Conservation (phyloP, 257 asterid genomes). For the Solanum rostratum region DNA sequence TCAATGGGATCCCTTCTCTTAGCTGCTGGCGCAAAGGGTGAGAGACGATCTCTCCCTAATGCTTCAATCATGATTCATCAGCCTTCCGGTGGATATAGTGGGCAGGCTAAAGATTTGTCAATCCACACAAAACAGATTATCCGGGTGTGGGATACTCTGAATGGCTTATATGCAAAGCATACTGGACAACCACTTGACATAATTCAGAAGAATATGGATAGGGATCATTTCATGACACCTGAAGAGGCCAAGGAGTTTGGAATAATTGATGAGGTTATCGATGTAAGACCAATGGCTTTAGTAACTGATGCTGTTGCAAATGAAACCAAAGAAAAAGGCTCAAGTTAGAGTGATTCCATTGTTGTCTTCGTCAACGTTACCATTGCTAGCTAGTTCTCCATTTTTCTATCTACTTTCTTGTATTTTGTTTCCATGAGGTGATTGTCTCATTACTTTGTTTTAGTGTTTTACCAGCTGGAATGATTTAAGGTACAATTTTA, state of each 20-base stretch:
- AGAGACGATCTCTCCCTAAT: conserved; percentile 81
- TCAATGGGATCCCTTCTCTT: conserved; percentile 94
- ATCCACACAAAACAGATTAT: conserved; percentile 80
- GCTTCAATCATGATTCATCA: conserved; percentile 91
- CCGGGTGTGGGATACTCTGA: conserved; percentile 77
- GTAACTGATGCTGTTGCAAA: conserved; percentile 61
- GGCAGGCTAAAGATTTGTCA: conserved; percentile 85
- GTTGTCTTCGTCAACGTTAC: not conserved
- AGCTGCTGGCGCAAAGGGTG: conserved; percentile 95
- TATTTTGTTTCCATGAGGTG: not conserved
- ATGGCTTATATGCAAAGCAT: conserved; percentile 39
- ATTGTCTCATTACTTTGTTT: not conserved
- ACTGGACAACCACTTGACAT: conserved; percentile 66
- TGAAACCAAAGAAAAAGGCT: conserved; percentile 24
- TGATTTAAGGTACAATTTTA: not conserved
- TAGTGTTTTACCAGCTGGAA: not conserved
- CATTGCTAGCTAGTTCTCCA: not conserved
- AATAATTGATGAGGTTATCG: conserved; percentile 81
- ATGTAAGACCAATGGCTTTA: conserved; percentile 60
- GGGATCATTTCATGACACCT: conserved; percentile 89
- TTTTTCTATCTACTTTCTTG: not conserved
- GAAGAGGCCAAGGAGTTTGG: conserved; percentile 91
- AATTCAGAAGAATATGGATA: conserved; percentile 71
- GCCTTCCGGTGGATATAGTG: conserved; percentile 91
- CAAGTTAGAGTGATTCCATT: not conserved